Percentiles rank a stretch among this genome's conserved stretches.
Conservation (phyloP, 2,329 filamentous ascomycete species). For the Pyricularia sp. region DNA sequence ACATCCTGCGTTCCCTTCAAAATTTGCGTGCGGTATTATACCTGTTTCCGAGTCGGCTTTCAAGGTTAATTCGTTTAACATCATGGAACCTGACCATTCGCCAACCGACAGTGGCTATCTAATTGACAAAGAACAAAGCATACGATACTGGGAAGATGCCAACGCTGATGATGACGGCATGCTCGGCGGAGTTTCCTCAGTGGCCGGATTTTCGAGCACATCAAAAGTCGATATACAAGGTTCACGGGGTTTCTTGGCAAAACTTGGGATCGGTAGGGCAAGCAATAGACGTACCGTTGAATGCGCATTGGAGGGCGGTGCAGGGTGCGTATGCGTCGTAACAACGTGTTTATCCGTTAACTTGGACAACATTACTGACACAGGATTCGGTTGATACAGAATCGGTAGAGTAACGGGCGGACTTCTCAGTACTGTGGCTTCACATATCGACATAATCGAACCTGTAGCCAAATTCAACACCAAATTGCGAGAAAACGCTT, state of each 20-base stretch:
- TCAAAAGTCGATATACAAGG: conserved; percentile 61
- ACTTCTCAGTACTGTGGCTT: conserved; percentile 60
- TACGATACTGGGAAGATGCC: conserved; percentile 33
- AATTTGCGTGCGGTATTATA: too few species aligned
- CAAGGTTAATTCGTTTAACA: too few species aligned
- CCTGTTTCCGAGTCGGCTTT: too few species aligned
- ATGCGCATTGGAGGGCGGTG: conserved; percentile 25
- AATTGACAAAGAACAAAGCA: background rate
- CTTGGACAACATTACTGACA: too few species aligned
- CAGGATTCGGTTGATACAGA: conserved; percentile 26
- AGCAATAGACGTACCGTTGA: conserved; percentile 17
- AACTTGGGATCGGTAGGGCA: conserved; percentile 40
- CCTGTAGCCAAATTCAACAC: conserved; percentile 75
- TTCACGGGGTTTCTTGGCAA: conserved; percentile 59
- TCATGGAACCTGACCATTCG: too few species aligned
- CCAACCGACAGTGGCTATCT: background rate
- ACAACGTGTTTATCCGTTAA: too few species aligned
- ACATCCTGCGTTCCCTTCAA: too few species aligned
- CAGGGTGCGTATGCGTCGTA: conserved; percentile 21
- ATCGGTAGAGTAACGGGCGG: conserved; percentile 76
- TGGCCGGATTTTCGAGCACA: conserved; percentile 47
- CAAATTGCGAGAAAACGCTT: conserved; percentile 44
- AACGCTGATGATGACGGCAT: conserved; percentile 52
- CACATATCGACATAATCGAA: conserved; percentile 70
- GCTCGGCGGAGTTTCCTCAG: conserved; percentile 53